Percentiles rank a stretch among this genome's conserved stretches.
These are phyloP conservation scores for sunflower (Helianthus annuus) DNA, from an alignment of 129 eudicot species.

Conservation along the genomic window DNA sequence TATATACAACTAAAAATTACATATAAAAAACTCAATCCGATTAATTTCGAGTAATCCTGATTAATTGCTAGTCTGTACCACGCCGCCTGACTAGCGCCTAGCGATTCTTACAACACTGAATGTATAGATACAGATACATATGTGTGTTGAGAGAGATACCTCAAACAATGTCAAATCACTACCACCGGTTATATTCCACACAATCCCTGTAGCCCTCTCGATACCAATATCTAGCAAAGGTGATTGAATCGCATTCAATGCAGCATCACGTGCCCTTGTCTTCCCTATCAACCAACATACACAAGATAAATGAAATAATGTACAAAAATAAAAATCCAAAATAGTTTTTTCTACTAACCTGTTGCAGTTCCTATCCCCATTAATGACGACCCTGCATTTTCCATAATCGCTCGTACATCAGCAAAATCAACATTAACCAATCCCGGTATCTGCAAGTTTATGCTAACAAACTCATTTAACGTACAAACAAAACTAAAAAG, in stretches of 20 bases:
- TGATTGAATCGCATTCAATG: slow-evolving; percentile 92
- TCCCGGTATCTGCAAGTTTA: slow-evolving; percentile 76
- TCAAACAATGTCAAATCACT: slow-evolving; percentile 78
- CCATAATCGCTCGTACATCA: slow-evolving; percentile 96
- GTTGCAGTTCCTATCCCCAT: slow-evolving; percentile 98
- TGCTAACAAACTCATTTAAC: not conserved
- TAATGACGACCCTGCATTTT: slow-evolving; percentile 89
- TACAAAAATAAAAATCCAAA: not conserved
- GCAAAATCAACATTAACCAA: slow-evolving; percentile 97
- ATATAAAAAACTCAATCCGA: too few species aligned
- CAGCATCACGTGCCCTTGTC: slow-evolving; percentile 95
- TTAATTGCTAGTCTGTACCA: too few species aligned
- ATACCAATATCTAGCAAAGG: slow-evolving; percentile 92
- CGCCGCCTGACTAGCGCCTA: too few species aligned
- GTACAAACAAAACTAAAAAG: not conserved
- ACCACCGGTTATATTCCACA: slow-evolving; percentile 98
- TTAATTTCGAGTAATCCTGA: too few species aligned
- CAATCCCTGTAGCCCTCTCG: slow-evolving; percentile 97
- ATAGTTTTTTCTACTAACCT: slow-evolving; percentile 41
- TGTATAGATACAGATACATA: not conserved
- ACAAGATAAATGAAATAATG: not conserved
- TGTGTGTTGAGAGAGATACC: slow-evolving; percentile 46
- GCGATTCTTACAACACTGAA: too few species aligned
- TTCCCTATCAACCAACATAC: slow-evolving; percentile 59
- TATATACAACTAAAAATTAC: too few species aligned